Conservation (phyloP, 495 filamentous ascomycete genomes). For the Penicillium lagena region DNA sequence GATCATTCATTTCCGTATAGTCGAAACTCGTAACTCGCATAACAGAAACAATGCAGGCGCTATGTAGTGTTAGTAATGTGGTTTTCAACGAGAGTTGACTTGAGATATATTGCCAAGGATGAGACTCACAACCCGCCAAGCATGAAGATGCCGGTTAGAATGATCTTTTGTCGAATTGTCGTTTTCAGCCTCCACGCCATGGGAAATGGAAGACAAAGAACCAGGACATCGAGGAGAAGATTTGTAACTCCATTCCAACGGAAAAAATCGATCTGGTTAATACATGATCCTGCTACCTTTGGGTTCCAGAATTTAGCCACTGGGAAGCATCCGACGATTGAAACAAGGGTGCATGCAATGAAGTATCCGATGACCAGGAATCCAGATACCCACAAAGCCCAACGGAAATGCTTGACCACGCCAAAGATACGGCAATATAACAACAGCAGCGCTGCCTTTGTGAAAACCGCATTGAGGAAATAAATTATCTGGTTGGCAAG, state of each 20-base stretch:
- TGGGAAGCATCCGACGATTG: constrained; percentile 15
- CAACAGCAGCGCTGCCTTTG: constrained; percentile 30
- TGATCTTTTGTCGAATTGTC: constrained; percentile 20
- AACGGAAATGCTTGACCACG: constrained; percentile 27
- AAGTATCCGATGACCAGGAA: constrained; percentile 32
- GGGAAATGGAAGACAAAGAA: constrained; percentile 38
- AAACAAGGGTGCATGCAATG: constrained; percentile 13
- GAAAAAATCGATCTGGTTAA: constrained; percentile 36
- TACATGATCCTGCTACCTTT: constrained; percentile 22
- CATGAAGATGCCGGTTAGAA: constrained; percentile 27
- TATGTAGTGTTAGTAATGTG: constrained; percentile 4
- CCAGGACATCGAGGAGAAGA: constrained; percentile 36
- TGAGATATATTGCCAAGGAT: neutral
- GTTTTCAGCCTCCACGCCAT: constrained; percentile 30
- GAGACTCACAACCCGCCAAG: constrained; percentile 26
- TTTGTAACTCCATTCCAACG: constrained; percentile 39
- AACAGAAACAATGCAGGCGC: constrained; percentile 22
- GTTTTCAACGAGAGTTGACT: too few species aligned
- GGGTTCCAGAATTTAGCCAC: constrained; percentile 18
- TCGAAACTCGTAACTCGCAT: constrained; percentile 11
- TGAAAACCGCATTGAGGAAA: constrained; percentile 18
- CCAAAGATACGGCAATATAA: constrained; percentile 39
- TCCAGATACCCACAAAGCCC: constrained; percentile 24
- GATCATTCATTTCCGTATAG: constrained; percentile 2
- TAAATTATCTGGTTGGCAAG: constrained; percentile 19